phyloP scores from a whole-genome alignment of 1,284 basidiomycete species.

The Cryptococcus deneoformans region DNA sequence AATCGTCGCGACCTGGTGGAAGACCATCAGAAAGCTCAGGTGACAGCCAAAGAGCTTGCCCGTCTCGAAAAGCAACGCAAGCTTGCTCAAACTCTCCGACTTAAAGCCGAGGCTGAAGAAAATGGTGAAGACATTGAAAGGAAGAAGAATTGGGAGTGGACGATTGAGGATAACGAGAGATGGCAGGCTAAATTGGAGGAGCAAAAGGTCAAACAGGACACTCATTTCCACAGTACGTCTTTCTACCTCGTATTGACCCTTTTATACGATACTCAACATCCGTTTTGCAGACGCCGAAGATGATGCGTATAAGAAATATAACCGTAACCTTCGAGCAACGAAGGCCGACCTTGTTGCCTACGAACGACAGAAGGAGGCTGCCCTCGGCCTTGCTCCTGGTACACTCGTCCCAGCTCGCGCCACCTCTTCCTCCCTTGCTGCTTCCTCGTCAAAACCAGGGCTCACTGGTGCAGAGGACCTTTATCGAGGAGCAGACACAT shows the following conservation, averaged over 20 bases:
- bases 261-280: neutral
- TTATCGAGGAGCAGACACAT: conserved; percentile 84
- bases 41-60: conserved; percentile 70
- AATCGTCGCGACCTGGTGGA: conserved; percentile 80
- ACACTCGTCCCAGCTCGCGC: conserved; percentile 53
- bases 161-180: conserved; percentile 87
- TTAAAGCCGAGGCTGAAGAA: conserved; percentile 84
- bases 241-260: neutral
- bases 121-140: conserved; percentile 68
- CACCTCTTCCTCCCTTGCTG: conserved; percentile 36
- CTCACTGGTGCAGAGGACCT: conserved; percentile 68
- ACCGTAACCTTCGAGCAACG: conserved; percentile 79
- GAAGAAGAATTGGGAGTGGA: conserved; percentile 89
- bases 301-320: conserved; percentile 82
- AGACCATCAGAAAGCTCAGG: conserved; percentile 71
- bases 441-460: conserved; percentile 26
- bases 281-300: conserved; percentile 72
- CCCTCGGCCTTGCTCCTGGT: conserved; percentile 67
- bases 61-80: conserved; percentile 81
- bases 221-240: conserved; percentile 46
- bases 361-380: conserved; percentile 79
- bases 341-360: conserved; percentile 85
- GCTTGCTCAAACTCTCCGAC: conserved; percentile 79
- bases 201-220: conserved; percentile 58
- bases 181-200: conserved; percentile 85